phyloP scores from a whole-genome alignment of 2,329 filamentous ascomycete genomes.

The Pseudocercospora musae region DNA sequence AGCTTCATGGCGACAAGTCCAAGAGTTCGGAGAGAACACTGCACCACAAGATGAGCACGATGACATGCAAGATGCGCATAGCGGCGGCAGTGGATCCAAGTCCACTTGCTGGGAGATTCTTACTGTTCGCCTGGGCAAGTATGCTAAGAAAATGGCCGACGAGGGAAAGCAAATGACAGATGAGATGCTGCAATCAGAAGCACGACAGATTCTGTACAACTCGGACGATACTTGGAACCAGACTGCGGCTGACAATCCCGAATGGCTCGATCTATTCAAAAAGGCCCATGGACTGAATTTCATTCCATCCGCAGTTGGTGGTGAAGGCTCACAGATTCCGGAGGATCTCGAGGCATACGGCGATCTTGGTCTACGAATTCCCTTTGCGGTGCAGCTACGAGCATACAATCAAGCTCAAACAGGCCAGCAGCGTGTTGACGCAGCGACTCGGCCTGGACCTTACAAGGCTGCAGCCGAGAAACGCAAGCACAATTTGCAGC shows the following conservation, averaged over 20 bases:
- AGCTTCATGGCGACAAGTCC: slow-evolving; percentile 21
- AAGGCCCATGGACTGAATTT: slow-evolving; percentile 46
- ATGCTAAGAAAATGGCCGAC: slow-evolving; percentile 40
- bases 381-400: slow-evolving; percentile 32
- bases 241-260: slow-evolving; percentile 41
- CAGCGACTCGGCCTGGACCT: slow-evolving; percentile 14
- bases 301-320: slow-evolving; percentile 33
- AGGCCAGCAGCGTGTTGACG: slow-evolving; percentile 10
- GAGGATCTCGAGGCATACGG: slow-evolving; percentile 37
- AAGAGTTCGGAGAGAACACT: background rate
- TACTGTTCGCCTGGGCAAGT: slow-evolving; percentile 46
- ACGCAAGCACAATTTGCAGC: slow-evolving; percentile 14
- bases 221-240: slow-evolving; percentile 49
- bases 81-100: slow-evolving; percentile 15
- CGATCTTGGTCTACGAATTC: slow-evolving; percentile 37
- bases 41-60: background rate
- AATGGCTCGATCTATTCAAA: slow-evolving; percentile 51
- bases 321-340: slow-evolving; percentile 31
- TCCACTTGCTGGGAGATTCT: slow-evolving; percentile 51
- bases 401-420: slow-evolving; percentile 29
- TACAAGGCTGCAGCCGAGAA: slow-evolving; percentile 15
- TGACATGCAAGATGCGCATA: slow-evolving; percentile 8
- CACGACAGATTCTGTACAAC: slow-evolving; percentile 48
- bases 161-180: slow-evolving; percentile 45
- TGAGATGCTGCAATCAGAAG: slow-evolving; percentile 48